phyloP scores from a whole-genome alignment of 768 basidiomycete genomes.

The Hericium erinaceus region DNA sequence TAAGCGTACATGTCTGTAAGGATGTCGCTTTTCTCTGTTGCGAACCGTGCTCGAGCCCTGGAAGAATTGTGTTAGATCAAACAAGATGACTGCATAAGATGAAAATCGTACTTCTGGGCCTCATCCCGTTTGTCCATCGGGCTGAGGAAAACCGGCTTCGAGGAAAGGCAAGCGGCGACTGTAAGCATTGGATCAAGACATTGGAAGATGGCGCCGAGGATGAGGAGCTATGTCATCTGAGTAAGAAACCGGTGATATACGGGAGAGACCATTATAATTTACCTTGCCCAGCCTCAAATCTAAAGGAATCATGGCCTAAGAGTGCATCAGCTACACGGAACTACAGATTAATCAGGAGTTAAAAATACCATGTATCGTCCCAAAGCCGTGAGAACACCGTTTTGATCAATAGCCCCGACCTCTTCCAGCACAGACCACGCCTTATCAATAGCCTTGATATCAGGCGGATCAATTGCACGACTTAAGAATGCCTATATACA shows the following conservation, averaged over 20 bases:
- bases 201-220: constrained; percentile 74
- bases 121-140: constrained; percentile 83
- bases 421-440: constrained; percentile 69
- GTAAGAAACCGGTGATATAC: background rate
- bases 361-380: constrained; percentile 81
- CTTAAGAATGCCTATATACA: constrained; percentile 44
- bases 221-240: constrained; percentile 61
- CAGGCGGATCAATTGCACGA: constrained; percentile 79
- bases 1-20: constrained; percentile 77
- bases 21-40: constrained; percentile 69
- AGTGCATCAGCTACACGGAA: background rate
- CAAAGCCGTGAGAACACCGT: constrained; percentile 65
- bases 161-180: constrained; percentile 74
- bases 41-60: constrained; percentile 68
- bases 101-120: constrained; percentile 43
- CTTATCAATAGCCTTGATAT: constrained; percentile 61
- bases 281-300: constrained; percentile 86
- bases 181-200: constrained; percentile 78
- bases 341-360: too few species aligned
- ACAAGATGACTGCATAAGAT: background rate
- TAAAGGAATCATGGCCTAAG: constrained; percentile 73
- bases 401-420: constrained; percentile 63
- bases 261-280: background rate
- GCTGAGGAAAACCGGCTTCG: constrained; percentile 77
- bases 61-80: background rate